Percentiles rank a stretch among this genome's conserved stretches.
phyloP scores from a whole-genome alignment of 176 grass and related monocot species.

The Bromus sterilis region DNA sequence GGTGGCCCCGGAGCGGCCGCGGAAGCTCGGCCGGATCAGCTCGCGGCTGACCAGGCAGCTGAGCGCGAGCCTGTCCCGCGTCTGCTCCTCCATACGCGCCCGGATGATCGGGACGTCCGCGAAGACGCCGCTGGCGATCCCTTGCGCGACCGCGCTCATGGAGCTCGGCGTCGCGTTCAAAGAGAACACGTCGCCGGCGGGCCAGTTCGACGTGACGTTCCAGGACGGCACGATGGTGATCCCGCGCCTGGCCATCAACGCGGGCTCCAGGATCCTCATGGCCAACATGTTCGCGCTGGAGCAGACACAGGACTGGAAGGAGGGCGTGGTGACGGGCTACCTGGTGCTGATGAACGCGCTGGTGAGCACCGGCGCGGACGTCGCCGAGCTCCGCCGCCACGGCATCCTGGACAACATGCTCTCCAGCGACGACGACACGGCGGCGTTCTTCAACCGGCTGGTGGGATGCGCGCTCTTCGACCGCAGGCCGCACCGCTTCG shows the following conservation, averaged over 20 bases:
- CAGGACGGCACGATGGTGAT: neutral
- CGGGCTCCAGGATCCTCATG: neutral
- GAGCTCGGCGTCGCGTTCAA: neutral
- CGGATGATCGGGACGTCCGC: neutral
- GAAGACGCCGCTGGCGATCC: neutral
- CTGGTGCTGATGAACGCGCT: neutral
- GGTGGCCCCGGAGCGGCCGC: neutral
- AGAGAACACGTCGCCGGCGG: neutral
- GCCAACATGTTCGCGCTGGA: neutral
- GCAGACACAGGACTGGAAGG: neutral
- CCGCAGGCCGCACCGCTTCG: neutral
- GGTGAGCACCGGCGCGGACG: neutral
- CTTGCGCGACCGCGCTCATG: neutral
- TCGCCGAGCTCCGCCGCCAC: neutral
- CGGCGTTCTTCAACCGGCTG: neutral
- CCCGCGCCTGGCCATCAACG: neutral
- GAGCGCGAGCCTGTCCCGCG: neutral
- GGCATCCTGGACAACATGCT: neutral
- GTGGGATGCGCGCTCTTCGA: neutral
- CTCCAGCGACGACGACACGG: neutral
- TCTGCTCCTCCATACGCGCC: neutral
- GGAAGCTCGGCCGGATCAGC: neutral
- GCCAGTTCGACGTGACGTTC: conserved; percentile 12
- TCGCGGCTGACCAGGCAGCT: neutral
- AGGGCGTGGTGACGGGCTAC: neutral